These are phyloP conservation scores for Pestalotiopsis sp. DNA, from an alignment of 2,329 filamentous ascomycete species.

Conservation along the genomic window DNA sequence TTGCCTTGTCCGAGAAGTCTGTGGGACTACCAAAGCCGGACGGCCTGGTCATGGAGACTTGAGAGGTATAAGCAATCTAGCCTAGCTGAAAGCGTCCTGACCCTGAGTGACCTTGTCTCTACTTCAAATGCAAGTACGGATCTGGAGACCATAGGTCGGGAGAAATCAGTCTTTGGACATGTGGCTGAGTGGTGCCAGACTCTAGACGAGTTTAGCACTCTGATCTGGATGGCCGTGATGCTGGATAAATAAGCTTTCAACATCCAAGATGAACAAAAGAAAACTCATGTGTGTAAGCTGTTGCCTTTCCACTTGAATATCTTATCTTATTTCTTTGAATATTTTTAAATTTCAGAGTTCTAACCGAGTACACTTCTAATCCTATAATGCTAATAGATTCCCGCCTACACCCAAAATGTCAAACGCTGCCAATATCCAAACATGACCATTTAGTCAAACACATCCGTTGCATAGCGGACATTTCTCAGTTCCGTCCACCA, in stretches of 20 bases:
- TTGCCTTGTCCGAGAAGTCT: slow-evolving; percentile 20
- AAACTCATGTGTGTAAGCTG: background rate
- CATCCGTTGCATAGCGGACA: slow-evolving; percentile 38
- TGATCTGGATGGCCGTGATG: slow-evolving; percentile 31
- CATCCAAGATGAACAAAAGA: background rate
- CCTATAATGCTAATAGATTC: background rate
- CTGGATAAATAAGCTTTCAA: slow-evolving; percentile 26
- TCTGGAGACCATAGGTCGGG: background rate
- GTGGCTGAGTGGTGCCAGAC: slow-evolving; percentile 28
- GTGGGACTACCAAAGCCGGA: slow-evolving; percentile 24
- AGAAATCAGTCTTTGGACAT: slow-evolving; percentile 13
- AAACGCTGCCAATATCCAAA: background rate
- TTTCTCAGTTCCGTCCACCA: slow-evolving; percentile 24
- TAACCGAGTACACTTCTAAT: background rate
- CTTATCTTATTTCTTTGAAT: too few species aligned
- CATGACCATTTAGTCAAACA: slow-evolving; percentile 28
- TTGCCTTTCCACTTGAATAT: too few species aligned
- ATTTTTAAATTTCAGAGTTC: background rate
- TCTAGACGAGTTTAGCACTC: slow-evolving; percentile 27
- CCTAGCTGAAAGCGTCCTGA: slow-evolving; percentile 9
- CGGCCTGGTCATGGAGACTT: slow-evolving; percentile 21
- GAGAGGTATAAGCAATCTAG: slow-evolving; percentile 15
- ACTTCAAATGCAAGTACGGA: background rate
- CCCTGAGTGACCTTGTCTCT: slow-evolving; percentile 15
- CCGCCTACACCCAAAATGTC: background rate